Percentiles rank a stretch among this genome's conserved stretches.
Evolutionary conservation across 1,139 yeast genomes (phyloP).

Genomic region (Protomyces arabidopsidicola): DNA sequence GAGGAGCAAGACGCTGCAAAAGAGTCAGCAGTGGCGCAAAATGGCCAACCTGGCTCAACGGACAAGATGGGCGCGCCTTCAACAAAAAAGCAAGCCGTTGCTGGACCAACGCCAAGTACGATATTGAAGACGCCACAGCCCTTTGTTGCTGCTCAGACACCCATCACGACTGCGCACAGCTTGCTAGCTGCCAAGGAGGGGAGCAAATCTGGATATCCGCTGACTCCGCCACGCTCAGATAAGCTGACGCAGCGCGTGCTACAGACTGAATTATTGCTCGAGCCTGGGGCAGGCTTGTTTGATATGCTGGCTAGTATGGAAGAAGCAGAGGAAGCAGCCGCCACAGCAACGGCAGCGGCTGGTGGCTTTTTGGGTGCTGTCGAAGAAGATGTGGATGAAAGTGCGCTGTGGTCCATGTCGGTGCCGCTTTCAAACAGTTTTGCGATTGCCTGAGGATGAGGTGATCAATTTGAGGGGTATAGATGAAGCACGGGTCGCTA

Average conservation of each 20-base stretch:
- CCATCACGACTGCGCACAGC: constrained; percentile 2
- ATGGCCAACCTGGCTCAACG: background rate
- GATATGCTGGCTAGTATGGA: constrained; percentile 1
- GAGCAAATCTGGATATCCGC: background rate
- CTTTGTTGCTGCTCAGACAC: constrained; percentile 19
- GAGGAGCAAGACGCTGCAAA: background rate
- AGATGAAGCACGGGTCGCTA: too few relatives aligned
- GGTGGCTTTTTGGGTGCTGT: background rate
- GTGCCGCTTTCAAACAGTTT: background rate
- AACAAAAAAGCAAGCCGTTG: background rate
- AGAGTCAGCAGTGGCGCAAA: background rate
- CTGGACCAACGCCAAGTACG: constrained; percentile 9
- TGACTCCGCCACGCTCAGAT: constrained; percentile 18
- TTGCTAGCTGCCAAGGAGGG: background rate
- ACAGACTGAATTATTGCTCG: background rate
- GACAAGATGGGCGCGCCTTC: background rate
- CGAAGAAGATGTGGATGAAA: background rate
- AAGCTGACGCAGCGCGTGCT: constrained; percentile 16
- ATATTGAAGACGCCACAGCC: constrained; percentile 11
- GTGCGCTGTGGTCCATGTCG: background rate
- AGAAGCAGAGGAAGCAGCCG: background rate
- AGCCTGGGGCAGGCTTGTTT: background rate
- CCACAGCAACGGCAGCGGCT: background rate
- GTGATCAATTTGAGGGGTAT: too few relatives aligned
- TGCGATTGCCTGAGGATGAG: too few relatives aligned